Percentiles rank a stretch among this genome's conserved stretches.
Evolutionary conservation across 2,329 filamentous ascomycete genomes (phyloP).

Genomic region (Alternaria brassicae): DNA sequence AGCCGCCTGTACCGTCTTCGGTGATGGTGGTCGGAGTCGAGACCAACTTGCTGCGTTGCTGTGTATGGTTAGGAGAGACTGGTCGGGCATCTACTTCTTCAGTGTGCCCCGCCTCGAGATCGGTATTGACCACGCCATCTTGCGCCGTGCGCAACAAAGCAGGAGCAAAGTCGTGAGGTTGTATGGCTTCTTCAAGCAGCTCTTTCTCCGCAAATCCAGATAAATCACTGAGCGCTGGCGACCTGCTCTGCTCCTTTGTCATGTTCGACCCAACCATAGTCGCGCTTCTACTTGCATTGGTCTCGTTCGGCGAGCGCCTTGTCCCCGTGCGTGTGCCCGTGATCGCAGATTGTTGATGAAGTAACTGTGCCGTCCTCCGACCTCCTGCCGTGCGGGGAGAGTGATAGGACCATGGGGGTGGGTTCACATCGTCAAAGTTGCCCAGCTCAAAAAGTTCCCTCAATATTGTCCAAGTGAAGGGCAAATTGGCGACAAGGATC

Average conservation of each 20-base stretch:
- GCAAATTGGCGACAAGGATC: slow-evolving; percentile 59
- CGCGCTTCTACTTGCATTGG: slow-evolving; percentile 20
- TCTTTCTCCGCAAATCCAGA: slow-evolving; percentile 20
- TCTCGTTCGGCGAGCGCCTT: slow-evolving; percentile 11
- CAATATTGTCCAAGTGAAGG: slow-evolving; percentile 60
- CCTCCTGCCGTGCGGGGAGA: slow-evolving; percentile 37
- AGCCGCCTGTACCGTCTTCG: slow-evolving; percentile 24
- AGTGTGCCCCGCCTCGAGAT: slow-evolving; percentile 17
- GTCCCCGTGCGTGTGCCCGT: slow-evolving; percentile 15
- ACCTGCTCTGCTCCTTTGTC: slow-evolving; percentile 9
- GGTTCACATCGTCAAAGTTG: slow-evolving; percentile 39
- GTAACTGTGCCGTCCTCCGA: slow-evolving; percentile 26
- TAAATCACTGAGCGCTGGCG: slow-evolving; percentile 13
- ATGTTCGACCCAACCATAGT: slow-evolving; percentile 21
- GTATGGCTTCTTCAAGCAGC: slow-evolving; percentile 14
- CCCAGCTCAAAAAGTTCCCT: slow-evolving; percentile 56
- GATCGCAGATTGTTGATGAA: slow-evolving; percentile 16
- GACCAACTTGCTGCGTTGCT: slow-evolving; percentile 3
- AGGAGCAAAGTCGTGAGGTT: slow-evolving; percentile 26
- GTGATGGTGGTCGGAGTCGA: slow-evolving; percentile 7
- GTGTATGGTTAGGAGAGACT: slow-evolving; percentile 6
- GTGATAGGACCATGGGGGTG: slow-evolving; percentile 43
- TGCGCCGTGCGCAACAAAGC: slow-evolving; percentile 1
- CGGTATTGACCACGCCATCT: slow-evolving; percentile 10
- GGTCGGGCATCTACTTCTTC: slow-evolving; percentile 3